phyloP scores from a whole-genome alignment of 148 eudicot species.

The Rheum nobile region DNA sequence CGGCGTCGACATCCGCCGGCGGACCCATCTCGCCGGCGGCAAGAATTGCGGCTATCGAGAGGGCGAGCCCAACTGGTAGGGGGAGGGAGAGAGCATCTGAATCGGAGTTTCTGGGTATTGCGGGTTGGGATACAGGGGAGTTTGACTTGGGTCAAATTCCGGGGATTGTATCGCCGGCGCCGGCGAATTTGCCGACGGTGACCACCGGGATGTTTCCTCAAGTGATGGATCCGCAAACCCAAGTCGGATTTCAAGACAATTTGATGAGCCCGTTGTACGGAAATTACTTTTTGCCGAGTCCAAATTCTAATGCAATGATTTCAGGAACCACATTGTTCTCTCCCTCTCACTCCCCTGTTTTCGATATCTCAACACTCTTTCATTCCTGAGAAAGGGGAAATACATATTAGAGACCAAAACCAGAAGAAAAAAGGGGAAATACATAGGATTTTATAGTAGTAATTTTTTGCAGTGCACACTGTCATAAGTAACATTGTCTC shows the following conservation, averaged over 20 bases:
- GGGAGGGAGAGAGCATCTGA: conserved; percentile 12
- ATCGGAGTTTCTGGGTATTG: conserved; percentile 14
- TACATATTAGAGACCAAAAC: background rate
- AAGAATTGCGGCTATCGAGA: conserved; percentile 48
- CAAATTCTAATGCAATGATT: conserved; percentile 24
- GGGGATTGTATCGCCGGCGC: conserved; percentile 64
- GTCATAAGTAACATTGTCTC: background rate
- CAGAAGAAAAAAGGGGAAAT: too few species aligned
- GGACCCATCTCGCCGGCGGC: conserved; percentile 61
- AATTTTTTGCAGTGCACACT: too few species aligned
- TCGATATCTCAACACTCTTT: conserved; percentile 36
- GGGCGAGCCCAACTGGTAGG: conserved; percentile 39
- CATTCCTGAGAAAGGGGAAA: conserved; percentile 8
- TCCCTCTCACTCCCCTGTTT: conserved; percentile 39
- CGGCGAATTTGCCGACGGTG: conserved; percentile 41
- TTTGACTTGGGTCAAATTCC: conserved; percentile 32
- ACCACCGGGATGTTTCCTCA: conserved; percentile 46
- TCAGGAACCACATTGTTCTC: conserved; percentile 27
- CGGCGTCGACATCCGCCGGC: conserved; percentile 6
- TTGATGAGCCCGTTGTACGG: conserved; percentile 27
- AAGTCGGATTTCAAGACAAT: conserved; percentile 16
- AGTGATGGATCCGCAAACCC: conserved; percentile 3
- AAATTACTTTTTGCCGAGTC: conserved; percentile 27
- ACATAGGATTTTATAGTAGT: too few species aligned
- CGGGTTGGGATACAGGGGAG: conserved; percentile 11